Base-by-base conservation (phyloP, 768 basidiomycete genomes). In the Coprinopsis sp. region DNA sequence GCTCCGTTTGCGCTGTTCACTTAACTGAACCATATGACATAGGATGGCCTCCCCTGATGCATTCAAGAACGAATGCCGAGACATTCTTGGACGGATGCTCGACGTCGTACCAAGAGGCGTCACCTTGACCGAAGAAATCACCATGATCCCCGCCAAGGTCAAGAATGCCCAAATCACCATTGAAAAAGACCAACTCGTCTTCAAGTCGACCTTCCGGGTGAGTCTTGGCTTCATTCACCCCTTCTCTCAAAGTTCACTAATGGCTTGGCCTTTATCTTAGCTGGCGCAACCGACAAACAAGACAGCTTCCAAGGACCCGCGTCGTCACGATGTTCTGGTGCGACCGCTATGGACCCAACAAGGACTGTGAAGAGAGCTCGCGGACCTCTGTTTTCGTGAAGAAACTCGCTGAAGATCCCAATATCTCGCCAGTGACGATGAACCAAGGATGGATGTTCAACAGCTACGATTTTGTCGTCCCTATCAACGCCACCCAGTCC, bases 91-190 rank as follows among this genome's bases (percentile, higher is more conserved):
- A 39, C 66, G 70, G 33, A 77, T 78, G 76, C 49, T 78, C 28
- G 65, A 78, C 52, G 68, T 67, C 16, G 74, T 78, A n/a, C 71
- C 75, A 1, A 60, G 56, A 14, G 63, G 58, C 37, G 73, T 78
- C 14, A 63, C 59, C 1, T 56, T 78, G n/a, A 73, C 72, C 23
- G 67, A 72, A 11, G 65, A 72, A 47, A 69, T 77, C 37, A 62
- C 64, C 14, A 61, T 74, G 7, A 54, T 76, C 11, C 69, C 66
- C 28, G 64, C 60, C 44, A 74, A 76, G 51, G 69, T 72, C 30
- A 62, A 61, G 30, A 57, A 58, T 40, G 66, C 66, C 24, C 64
- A 67, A 42, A 56, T 75, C 27, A 60, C 66, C 6, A 61, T 70
- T 46, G 67, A 70, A 36, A 58, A 61, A 27, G 58, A 58, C n/a